phyloP scores from a whole-genome alignment of 179 eudicot genomes.

The Heliamphora pulchella region DNA sequence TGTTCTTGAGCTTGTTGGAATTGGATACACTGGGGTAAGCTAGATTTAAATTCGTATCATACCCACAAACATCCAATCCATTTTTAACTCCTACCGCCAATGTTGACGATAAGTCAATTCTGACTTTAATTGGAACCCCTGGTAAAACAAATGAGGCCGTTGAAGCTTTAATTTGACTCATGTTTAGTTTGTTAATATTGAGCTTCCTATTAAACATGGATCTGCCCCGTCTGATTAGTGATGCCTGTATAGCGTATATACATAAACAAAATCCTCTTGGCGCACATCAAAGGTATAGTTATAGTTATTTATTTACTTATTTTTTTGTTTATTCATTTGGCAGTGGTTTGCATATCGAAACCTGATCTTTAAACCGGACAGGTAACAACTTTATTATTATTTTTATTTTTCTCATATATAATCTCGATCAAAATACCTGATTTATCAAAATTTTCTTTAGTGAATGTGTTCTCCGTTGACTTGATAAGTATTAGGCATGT shows the following conservation, averaged over 20 bases:
- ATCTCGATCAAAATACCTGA: neutral
- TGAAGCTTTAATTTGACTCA: too few species aligned
- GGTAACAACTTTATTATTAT: slow-evolving; percentile 32
- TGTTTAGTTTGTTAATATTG: too few species aligned
- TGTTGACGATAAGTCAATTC: neutral
- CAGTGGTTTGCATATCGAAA: slow-evolving; percentile 97
- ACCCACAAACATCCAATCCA: neutral
- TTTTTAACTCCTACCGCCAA: neutral
- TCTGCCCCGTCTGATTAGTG: neutral
- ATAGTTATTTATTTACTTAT: too few species aligned
- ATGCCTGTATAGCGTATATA: neutral
- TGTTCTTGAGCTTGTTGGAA: slow-evolving; percentile 81
- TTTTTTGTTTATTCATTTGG: slow-evolving; percentile 5
- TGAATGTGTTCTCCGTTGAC: neutral
- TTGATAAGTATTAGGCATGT: neutral
- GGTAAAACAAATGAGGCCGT: too few species aligned
- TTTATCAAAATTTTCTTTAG: too few species aligned
- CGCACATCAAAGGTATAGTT: too few species aligned
- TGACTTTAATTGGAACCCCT: too few species aligned
- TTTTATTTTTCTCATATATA: too few species aligned
- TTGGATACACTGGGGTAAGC: slow-evolving; percentile 93
- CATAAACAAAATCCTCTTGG: neutral
- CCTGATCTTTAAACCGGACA: slow-evolving; percentile 63
- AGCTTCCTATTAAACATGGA: neutral
- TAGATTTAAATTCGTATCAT: too few species aligned